A percentile compares a stretch with the other conserved stretches of the same genome.
phyloP scores from a whole-genome alignment of 140 eudicot species.

The Oenanthe javanica region DNA sequence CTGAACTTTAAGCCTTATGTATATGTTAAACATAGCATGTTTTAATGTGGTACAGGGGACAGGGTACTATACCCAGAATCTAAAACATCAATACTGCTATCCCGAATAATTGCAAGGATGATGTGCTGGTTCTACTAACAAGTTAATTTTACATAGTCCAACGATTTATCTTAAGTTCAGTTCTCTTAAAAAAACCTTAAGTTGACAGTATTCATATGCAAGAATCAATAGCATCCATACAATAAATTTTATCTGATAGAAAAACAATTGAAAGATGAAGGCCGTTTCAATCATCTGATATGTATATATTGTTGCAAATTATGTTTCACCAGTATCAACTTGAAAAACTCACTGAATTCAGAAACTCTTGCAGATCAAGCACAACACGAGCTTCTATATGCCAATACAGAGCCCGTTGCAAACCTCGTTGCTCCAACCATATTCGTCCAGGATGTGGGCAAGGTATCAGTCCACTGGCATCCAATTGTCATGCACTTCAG shows the following conservation, averaged over 20 bases:
- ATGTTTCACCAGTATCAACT: background rate
- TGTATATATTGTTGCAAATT: background rate
- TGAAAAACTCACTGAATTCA: slow-evolving; percentile 56
- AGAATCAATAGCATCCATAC: too few relatives aligned
- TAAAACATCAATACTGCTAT: background rate
- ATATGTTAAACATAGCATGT: background rate
- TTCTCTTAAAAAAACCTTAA: background rate
- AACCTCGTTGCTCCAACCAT: slow-evolving; percentile 97
- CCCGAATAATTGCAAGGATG: background rate
- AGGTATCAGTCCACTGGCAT: slow-evolving; percentile 67
- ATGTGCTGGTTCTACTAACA: background rate
- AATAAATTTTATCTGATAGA: background rate
- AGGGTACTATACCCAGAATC: background rate
- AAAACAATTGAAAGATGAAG: background rate
- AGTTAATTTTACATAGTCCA: background rate
- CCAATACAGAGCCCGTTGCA: slow-evolving; percentile 90
- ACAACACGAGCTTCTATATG: slow-evolving; percentile 98
- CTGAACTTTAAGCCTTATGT: background rate
- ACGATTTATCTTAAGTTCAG: background rate
- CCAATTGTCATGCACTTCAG: background rate
- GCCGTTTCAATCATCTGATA: background rate
- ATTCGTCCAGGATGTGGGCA: slow-evolving; percentile 89
- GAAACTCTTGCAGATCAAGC: slow-evolving; percentile 84
- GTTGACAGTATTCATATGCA: background rate
- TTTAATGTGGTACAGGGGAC: background rate